phyloP scores from a whole-genome alignment of 306 rosid genomes.

The Lotus japonicus region DNA sequence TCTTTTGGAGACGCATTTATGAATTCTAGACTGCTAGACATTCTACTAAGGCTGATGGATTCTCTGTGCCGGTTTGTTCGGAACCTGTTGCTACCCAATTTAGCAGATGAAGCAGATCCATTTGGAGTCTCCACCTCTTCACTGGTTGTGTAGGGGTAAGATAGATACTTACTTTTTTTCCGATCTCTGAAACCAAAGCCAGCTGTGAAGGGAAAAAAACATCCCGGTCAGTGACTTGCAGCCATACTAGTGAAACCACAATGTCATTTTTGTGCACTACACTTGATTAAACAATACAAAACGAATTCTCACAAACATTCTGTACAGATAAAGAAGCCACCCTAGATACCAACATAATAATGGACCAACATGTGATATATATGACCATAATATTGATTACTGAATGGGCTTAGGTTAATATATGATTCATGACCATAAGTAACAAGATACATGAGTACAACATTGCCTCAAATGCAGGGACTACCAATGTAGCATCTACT shows the following conservation, averaged over 20 bases:
- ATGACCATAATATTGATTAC: not conserved
- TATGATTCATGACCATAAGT: not conserved
- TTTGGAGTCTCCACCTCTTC: too few relatives aligned
- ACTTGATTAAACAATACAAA: not conserved
- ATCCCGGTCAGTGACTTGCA: constrained; percentile 2
- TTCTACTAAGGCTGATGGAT: constrained; percentile 27
- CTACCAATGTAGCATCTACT: not conserved
- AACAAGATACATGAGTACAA: too few relatives aligned
- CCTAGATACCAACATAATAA: not conserved
- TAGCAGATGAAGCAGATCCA: too few relatives aligned
- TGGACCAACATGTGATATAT: not conserved
- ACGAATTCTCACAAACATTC: constrained; percentile 6
- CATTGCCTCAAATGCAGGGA: not conserved
- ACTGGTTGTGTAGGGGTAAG: constrained; percentile 63
- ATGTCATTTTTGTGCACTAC: not conserved
- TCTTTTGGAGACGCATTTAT: constrained; percentile 34
- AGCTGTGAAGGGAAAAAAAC: not conserved
- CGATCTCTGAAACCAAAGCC: constrained; percentile 55
- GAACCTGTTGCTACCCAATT: constrained; percentile 62
- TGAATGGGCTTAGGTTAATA: not conserved
- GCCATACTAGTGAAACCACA: not conserved
- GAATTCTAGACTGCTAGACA: constrained; percentile 33
- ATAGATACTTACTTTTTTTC: constrained; percentile 77
- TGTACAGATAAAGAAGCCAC: not conserved
- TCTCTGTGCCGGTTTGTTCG: constrained; percentile 58